These are phyloP conservation scores for Neurospora terricola DNA, from an alignment of 495 filamentous ascomycete species.

Conservation along the genomic window DNA sequence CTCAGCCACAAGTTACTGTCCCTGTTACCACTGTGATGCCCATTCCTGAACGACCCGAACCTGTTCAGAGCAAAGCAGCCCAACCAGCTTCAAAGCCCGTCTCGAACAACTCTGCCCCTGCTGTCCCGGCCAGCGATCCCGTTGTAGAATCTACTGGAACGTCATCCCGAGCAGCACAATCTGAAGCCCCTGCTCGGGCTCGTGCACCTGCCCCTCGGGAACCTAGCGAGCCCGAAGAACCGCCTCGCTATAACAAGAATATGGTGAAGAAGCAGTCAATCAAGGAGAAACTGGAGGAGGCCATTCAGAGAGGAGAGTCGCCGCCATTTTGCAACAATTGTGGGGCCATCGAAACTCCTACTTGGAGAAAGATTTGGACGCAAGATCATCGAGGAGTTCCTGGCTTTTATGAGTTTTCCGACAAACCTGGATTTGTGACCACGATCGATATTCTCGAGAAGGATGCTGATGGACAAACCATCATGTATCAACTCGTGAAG, in stretches of 20 bases:
- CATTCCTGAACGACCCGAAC: slow-evolving; percentile 7
- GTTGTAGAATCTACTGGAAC: slow-evolving; percentile 7
- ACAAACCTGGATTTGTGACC: slow-evolving; percentile 54
- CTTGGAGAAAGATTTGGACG: slow-evolving; percentile 83
- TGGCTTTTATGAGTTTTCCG: slow-evolving; percentile 52
- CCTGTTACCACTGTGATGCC: slow-evolving; percentile 1
- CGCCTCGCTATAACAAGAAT: slow-evolving; percentile 35
- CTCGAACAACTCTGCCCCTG: slow-evolving; percentile 4
- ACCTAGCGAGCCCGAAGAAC: slow-evolving; percentile 15
- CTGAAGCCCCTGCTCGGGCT: slow-evolving; percentile 18
- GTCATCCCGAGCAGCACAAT: slow-evolving; percentile 8
- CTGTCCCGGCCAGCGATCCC: slow-evolving; percentile 15
- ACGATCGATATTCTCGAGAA: slow-evolving; percentile 54
- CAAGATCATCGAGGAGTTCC: slow-evolving; percentile 55
- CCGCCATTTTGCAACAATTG: slow-evolving; percentile 87
- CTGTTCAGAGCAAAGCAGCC: background rate
- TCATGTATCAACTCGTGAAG: slow-evolving; percentile 62
- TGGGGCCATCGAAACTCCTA: slow-evolving; percentile 87
- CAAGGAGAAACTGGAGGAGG: slow-evolving; percentile 51
- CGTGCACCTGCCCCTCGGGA: slow-evolving; percentile 14
- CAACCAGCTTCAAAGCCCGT: slow-evolving; percentile 8
- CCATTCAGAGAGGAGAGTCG: slow-evolving; percentile 60
- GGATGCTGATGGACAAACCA: slow-evolving; percentile 48
- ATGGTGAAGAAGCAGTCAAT: slow-evolving; percentile 50
- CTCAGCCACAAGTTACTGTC: background rate